Percentiles rank a stretch among this genome's conserved stretches.
These are phyloP conservation scores for Calcarisporium arbuscula DNA, from an alignment of 2,329 filamentous ascomycete genomes.

Conservation along the genomic window DNA sequence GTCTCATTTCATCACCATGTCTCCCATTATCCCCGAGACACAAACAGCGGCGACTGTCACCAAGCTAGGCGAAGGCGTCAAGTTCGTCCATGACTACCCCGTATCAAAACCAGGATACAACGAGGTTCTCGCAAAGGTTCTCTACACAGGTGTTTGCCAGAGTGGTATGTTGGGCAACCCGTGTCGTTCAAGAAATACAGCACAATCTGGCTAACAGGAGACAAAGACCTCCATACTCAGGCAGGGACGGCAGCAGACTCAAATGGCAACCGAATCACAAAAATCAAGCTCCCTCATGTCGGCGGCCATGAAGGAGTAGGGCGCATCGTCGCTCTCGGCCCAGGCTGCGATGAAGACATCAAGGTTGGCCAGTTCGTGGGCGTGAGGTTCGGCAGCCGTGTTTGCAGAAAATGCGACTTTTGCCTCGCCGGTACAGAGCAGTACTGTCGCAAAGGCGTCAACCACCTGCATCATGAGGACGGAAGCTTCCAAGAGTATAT, in stretches of 20 bases:
- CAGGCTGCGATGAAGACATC: constrained; percentile 9
- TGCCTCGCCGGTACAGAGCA: constrained; percentile 12
- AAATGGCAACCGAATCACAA: constrained; percentile 8
- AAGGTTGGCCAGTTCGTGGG: constrained; percentile 10
- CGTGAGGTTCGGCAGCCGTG: constrained; percentile 8
- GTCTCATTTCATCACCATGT: too few relatives aligned
- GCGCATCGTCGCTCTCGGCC: constrained; percentile 9
- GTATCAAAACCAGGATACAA: constrained; percentile 12
- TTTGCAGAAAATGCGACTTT: constrained; percentile 10
- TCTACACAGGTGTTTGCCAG: constrained; percentile 13
- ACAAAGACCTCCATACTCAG: constrained; percentile 13
- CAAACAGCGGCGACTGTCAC: constrained; percentile 14
- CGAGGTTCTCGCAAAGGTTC: constrained; percentile 13
- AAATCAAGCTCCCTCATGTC: constrained; percentile 12
- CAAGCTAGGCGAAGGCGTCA: constrained; percentile 10
- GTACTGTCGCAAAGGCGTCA: constrained; percentile 11
- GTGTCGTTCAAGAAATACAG: too few relatives aligned
- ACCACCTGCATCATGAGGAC: constrained; percentile 13
- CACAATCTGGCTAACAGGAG: too few relatives aligned
- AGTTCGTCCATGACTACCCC: constrained; percentile 12
- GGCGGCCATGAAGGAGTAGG: constrained; percentile 12
- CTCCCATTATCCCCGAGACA: constrained; percentile 8
- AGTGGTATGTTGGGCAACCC: constrained; percentile 12
- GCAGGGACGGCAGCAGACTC: constrained; percentile 6
- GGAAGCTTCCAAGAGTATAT: constrained; percentile 14